Base-by-base conservation (phyloP, 805 yeast species). In the Pichia manshurica region DNA sequence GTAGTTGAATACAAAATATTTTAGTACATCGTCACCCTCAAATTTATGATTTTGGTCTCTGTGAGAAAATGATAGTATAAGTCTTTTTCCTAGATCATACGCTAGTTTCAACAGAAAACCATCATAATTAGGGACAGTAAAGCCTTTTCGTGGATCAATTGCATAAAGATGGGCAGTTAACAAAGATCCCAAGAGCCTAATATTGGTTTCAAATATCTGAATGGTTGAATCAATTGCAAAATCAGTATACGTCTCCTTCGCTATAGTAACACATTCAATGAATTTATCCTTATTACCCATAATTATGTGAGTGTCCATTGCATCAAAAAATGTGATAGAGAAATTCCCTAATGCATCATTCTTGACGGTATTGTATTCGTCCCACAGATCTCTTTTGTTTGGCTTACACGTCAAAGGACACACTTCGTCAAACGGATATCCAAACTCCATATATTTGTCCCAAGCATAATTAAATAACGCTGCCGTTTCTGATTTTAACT, bases 291-390 rank as follows among this genome's bases (percentile, higher is more conserved):
- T 71, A 53, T 86, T 85, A 36, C 80, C 82, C 68, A 89, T 67
- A 4, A 90, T 73, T 5, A 90, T 82, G 50, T 86, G 75, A 13
- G 91, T 81, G 51, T 93, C 96, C 36, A 91, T 62, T 13, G 85
- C 74, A 62, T 90, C 98, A 23, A 90, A 68, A 41, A 89, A 65
- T 0, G 96, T 87, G 55, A 82, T 74, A 0, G 95, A 79, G 47
- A 80, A 82, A 57, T 88, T 88, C 0, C 97, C 97, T 68, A 88
- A 63, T 0, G 84, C 93, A 60, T 90, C 98, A 60, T 87, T 88
- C 39, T 84, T 68, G 20, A 76, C 77, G 2, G 77, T 69, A 56
- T 88, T 82, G 6, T 64, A 57, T 1, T 72, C 58, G 55, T 84
- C 71, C 0, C 64, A 65, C 49, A 67, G 72, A 58, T 87, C 88